Evolutionary conservation across 2,329 filamentous ascomycete genomes (phyloP), one percentile per base, ranked within the genome.

Genomic region (Curvularia hawaiiensis): DNA sequence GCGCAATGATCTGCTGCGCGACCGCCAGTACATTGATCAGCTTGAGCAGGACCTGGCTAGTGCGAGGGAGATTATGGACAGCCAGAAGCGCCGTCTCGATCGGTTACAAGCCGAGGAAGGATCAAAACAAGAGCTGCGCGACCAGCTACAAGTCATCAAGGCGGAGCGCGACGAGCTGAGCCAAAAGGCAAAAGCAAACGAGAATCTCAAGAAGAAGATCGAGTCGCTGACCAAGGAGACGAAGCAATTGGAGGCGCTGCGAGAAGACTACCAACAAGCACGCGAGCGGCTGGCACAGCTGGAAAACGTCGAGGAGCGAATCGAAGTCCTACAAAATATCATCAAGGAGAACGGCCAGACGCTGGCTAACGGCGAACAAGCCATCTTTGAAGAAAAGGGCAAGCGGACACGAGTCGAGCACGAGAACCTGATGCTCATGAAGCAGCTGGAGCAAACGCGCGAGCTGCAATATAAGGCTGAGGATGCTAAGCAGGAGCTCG

Each of bases 121-220:
- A 16, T 74, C 73, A 16, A 81, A 81, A 58, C 79, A 82, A 64
- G 79, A 80, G 50, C 65, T 83, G n/a, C 77, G 79, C 4, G 81
- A 83, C 58, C 79, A 83, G 51, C 62, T 82, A n/a, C 81, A 83
- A 61, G 70, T 82, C 26, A 67, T 82, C 45, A 73, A 75, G 51
- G 77, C 79, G 0, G 81, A 83, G 67, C 77, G 81, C 31, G 80
- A 82, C 52, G 81, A 83, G 51, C 71, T 83, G 22, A 73, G 69
- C 31, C 79, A 82, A 58, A 81, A 79, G 58, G 75, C 79, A 26
- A 81, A 81, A 57, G 80, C 80, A 22, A 82, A 81, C 55, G 81
- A 83, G 63, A 83, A 83, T 56, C 75, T 83, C 22, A 81, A 79
- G 66, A 83, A 82, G 75, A 83, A 83, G 71, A 82, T 83, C 30